Conservation (phyloP, 805 yeast genomes). For the Jamesozyma rosinii region DNA sequence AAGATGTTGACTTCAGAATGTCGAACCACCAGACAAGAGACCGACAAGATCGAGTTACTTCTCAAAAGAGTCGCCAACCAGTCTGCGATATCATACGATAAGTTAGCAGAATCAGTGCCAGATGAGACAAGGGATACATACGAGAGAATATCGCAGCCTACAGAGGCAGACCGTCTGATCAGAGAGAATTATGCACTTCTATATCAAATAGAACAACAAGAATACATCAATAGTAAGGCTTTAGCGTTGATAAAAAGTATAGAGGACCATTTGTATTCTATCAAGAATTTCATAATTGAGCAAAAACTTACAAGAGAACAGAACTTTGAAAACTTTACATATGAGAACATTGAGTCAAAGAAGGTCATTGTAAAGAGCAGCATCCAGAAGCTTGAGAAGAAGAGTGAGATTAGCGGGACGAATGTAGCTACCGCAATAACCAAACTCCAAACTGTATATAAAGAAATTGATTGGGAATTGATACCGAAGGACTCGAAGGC, state of each 20-base stretch:
- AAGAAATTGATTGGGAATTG: slow-evolving; percentile 16
- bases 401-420: slow-evolving; percentile 7
- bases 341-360: slow-evolving; percentile 16
- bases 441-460: slow-evolving; percentile 11
- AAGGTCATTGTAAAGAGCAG: slow-evolving; percentile 9
- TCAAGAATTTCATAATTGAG: slow-evolving; percentile 25
- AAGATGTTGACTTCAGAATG: slow-evolving; percentile 20
- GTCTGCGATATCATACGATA: slow-evolving; percentile 21
- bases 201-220: slow-evolving; percentile 26
- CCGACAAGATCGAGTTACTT: slow-evolving; percentile 19
- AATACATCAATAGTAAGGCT: slow-evolving; percentile 21
- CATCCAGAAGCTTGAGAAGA: slow-evolving; percentile 5
- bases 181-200: slow-evolving; percentile 22
- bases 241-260: slow-evolving; percentile 21
- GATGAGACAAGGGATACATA: slow-evolving; percentile 8
- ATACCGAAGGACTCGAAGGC: slow-evolving; percentile 12
- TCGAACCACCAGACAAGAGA: slow-evolving; percentile 22
- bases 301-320: slow-evolving; percentile 18
- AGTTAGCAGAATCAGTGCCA: slow-evolving; percentile 10
- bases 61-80: slow-evolving; percentile 25
- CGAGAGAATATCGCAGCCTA: slow-evolving; percentile 5
- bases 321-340: slow-evolving; percentile 15
- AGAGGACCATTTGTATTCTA: slow-evolving; percentile 22
- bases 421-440: slow-evolving; percentile 10
- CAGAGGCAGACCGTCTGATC: slow-evolving; percentile 15